These are phyloP conservation scores for Debaryomyces nepalensis DNA, from an alignment of 1,139 yeast species.

Conservation along the genomic window DNA sequence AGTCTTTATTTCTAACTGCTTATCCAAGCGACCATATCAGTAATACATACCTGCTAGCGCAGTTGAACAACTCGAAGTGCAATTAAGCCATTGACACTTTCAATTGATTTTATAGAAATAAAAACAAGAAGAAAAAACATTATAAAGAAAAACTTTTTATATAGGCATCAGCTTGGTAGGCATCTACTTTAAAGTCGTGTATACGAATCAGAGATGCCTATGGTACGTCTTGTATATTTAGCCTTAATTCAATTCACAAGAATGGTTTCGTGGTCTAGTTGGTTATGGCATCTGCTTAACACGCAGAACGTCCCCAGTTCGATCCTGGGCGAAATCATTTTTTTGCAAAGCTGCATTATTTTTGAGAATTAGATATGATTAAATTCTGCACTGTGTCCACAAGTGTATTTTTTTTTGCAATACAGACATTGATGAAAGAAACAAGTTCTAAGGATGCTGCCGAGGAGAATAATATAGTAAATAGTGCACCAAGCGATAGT, in stretches of 20 bases:
- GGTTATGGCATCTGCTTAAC: constrained; percentile 99
- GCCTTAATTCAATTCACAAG: constrained; percentile 3
- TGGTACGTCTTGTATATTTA: too few species aligned
- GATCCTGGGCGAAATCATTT: constrained; percentile 20
- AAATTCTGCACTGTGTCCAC: not conserved
- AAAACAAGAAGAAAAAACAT: constrained; percentile 3
- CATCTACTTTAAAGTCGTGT: not conserved
- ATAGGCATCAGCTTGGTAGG: constrained; percentile 1
- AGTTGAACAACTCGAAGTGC: not conserved
- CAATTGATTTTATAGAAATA: not conserved
- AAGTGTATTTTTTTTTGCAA: not conserved
- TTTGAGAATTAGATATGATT: too few species aligned
- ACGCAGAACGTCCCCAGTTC: constrained; percentile 99
- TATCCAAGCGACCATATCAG: not conserved
- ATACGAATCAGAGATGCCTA: too few species aligned
- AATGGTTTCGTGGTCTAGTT: constrained; percentile 84
- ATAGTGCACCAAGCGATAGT: constrained; percentile 4
- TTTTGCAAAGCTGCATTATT: too few species aligned
- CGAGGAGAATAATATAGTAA: constrained; percentile 5
- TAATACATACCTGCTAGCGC: constrained; percentile 4
- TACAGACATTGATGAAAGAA: constrained; percentile 16
- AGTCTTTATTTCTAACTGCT: not conserved
- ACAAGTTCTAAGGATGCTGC: constrained; percentile 21
- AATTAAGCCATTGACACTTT: not conserved
- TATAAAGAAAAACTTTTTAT: constrained; percentile 1